Evolutionary conservation across 257 asterid species (phyloP).

Genomic region (Petunia axillaris): DNA sequence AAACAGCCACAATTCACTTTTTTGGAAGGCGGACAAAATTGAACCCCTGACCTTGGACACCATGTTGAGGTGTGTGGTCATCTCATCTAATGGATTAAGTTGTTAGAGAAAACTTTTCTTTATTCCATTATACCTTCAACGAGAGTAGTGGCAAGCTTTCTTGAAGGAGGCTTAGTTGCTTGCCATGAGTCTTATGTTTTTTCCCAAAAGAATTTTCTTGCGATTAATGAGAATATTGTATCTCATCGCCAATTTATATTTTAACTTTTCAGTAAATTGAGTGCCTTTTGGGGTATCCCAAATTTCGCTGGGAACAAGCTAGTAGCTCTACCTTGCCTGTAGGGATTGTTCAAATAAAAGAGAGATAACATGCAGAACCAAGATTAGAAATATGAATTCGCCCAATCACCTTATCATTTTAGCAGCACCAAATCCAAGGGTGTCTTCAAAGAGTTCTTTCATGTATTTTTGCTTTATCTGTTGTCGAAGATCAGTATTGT

Average conservation of each 20-base stretch:
- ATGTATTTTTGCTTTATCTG: constrained; percentile 65
- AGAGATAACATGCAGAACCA: constrained; percentile 11
- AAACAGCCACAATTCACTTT: too few species aligned
- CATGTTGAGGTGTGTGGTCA: too few species aligned
- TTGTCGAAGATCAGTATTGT: constrained; percentile 61
- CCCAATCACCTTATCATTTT: constrained; percentile 83
- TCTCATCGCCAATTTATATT: not conserved
- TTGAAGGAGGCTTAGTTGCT: not conserved
- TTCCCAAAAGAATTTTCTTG: not conserved
- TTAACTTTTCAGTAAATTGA: too few species aligned
- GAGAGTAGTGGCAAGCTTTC: too few species aligned
- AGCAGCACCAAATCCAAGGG: constrained; percentile 95
- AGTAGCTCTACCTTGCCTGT: not conserved
- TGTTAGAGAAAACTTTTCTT: too few species aligned
- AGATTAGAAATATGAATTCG: not conserved
- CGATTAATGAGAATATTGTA: not conserved
- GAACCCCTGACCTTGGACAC: too few species aligned
- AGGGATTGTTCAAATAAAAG: not conserved
- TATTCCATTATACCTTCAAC: too few species aligned
- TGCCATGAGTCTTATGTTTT: not conserved
- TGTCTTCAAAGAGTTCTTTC: constrained; percentile 78
- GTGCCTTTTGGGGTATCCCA: not conserved
- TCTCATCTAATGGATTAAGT: too few species aligned
- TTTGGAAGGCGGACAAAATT: too few species aligned
- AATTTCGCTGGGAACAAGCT: not conserved